A percentile compares a stretch with the other conserved stretches of the same genome.
phyloP scores from a whole-genome alignment of 176 grass and related monocot species.

The Pontederia paniculata region DNA sequence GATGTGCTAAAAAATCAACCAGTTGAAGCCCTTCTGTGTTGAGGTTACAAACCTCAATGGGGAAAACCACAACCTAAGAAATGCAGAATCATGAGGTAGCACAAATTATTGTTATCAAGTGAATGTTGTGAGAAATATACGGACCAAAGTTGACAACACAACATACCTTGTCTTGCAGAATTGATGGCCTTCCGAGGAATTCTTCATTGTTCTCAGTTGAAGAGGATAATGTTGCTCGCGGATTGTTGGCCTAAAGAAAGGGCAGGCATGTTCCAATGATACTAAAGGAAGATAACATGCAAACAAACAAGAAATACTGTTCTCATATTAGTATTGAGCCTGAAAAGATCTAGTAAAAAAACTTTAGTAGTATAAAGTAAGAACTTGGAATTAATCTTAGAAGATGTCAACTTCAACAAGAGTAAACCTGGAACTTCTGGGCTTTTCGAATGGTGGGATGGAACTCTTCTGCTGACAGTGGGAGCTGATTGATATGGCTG shows the following conservation, averaged over 20 bases:
- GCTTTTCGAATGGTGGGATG: constrained; percentile 71
- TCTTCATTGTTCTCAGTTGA: constrained; percentile 49
- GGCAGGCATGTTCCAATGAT: too few relatives aligned
- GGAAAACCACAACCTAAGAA: constrained; percentile 23
- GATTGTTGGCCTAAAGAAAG: too few relatives aligned
- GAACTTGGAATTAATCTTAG: constrained; percentile 4
- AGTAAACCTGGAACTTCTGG: constrained; percentile 71
- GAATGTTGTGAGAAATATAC: constrained; percentile 13
- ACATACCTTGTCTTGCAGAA: constrained; percentile 37
- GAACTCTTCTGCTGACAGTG: constrained; percentile 48
- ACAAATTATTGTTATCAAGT: constrained; percentile 13
- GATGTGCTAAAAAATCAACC: constrained; percentile 42
- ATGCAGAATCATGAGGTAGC: constrained; percentile 22
- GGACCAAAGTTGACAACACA: neutral
- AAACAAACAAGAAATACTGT: constrained; percentile 20
- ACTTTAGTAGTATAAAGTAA: constrained; percentile 34
- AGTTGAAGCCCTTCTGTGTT: constrained; percentile 48
- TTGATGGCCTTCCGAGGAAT: constrained; percentile 46
- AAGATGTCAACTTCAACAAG: constrained; percentile 23
- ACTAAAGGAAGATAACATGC: too few relatives aligned
- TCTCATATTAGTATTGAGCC: constrained; percentile 69
- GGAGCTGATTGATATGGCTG: constrained; percentile 26
- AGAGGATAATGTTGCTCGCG: too few relatives aligned
- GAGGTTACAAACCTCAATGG: constrained; percentile 58
- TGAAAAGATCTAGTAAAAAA: constrained; percentile 40